phyloP scores from a whole-genome alignment of 352 stramenopile genomes.

The Thalassiosira livingstoniorum region DNA sequence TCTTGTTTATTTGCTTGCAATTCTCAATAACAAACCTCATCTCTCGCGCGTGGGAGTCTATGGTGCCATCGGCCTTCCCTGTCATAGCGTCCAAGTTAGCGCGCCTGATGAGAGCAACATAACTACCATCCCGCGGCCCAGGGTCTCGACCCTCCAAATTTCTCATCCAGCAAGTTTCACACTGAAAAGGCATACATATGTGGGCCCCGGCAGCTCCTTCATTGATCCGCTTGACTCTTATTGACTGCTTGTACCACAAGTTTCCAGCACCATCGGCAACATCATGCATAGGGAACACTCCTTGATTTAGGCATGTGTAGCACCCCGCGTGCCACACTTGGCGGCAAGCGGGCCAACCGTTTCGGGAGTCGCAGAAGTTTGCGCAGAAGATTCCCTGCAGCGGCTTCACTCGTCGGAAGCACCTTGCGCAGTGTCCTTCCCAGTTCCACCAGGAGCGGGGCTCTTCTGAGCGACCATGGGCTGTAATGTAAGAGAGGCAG shows the following conservation, averaged over 20 bases:
- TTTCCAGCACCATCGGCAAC: slow-evolving; percentile 21
- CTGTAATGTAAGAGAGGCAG: slow-evolving; percentile 28
- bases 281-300: slow-evolving; percentile 12
- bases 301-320: background rate
- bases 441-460: slow-evolving; percentile 34
- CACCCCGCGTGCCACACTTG: slow-evolving; percentile 33
- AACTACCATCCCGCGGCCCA: slow-evolving; percentile 3
- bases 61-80: background rate
- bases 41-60: background rate
- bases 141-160: slow-evolving; percentile 11
- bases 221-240: background rate
- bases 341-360: slow-evolving; percentile 22
- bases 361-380: slow-evolving; percentile 47
- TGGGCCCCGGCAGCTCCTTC: slow-evolving; percentile 18
- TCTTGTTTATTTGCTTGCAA: slow-evolving; percentile 2
- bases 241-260: slow-evolving; percentile 9
- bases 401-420: slow-evolving; percentile 14
- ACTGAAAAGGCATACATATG: slow-evolving; percentile 45
- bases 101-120: slow-evolving; percentile 30
- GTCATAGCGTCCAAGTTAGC: slow-evolving; percentile 52
- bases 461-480: slow-evolving; percentile 24
- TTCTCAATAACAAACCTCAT: background rate
- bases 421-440: slow-evolving; percentile 31
- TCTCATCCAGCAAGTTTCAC: slow-evolving; percentile 47
- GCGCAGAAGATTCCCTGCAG: slow-evolving; percentile 59